Base-by-base conservation (phyloP, 1,284 basidiomycete genomes). In the Inonotus obliquus region DNA sequence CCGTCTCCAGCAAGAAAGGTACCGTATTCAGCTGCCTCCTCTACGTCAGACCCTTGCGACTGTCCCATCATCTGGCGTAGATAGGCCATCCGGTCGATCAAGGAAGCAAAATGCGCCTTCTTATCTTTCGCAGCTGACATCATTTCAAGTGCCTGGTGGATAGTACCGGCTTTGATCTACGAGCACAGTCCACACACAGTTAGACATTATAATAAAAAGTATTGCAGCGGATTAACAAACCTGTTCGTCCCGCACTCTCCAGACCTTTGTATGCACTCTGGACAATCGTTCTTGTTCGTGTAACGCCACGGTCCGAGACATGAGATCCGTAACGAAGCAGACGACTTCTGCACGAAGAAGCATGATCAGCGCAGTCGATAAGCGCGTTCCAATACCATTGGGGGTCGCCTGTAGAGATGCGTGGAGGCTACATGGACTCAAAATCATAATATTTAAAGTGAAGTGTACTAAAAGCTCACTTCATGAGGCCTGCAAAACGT, bases 191-290 rank as follows among this genome's bases (percentile, higher is more conserved):
- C 75, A 71, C 45, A 75, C 68, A 39, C 63, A 41, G 29, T 54
- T 68, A 39, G 41, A 67, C 65, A 14, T 44, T 63, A 37, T 9
- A 19, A 45, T 23, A 17, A n/a, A n/a, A 45, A 17, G 54, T 7
- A 55, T 21, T 38, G 21, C 17, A 47, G 14, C 9, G 19, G 9
- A 32, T 49, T 35, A 35, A 63, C 69, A 10, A 38, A 72, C 71
- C 67, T 69, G 66, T 27, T 70, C 68, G 23, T 67, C 63, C 1
- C 62, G 66, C 19, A 78, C 67, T 37, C 77, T 74, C 85, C 86
- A 90, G 2, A 77, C 83, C 66, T 81, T 86, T 44, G 79, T 81
- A 35, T 79, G 78, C 41, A 74, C 72, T 71, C 87, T 88, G 65
- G 84, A 68, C 32, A 72, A 71, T 54, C 75, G 70, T 64, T 86